These are phyloP conservation scores for Pythium phragmitis DNA, from an alignment of 352 stramenopile genomes.

Conservation along the genomic window DNA sequence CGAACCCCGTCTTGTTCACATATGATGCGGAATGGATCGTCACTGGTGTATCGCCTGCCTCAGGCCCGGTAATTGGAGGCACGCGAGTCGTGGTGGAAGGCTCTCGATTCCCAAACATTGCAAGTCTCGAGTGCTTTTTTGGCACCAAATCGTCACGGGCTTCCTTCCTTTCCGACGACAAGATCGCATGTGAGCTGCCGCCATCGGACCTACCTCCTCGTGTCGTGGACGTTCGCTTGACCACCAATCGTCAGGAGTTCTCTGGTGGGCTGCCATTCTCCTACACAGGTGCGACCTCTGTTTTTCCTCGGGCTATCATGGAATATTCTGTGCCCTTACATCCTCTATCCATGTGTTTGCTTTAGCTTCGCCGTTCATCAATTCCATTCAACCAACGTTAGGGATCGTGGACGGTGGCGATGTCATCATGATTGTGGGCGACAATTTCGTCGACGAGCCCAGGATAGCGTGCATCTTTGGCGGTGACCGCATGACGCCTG, in stretches of 20 bases:
- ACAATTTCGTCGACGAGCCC: constrained; percentile 20
- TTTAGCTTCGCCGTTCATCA: constrained; percentile 42
- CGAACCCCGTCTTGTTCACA: constrained; percentile 51
- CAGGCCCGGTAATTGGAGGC: constrained; percentile 35
- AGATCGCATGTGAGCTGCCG: constrained; percentile 13
- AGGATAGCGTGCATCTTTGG: constrained; percentile 11
- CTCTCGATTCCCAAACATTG: constrained; percentile 15
- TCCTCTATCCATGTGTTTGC: not conserved
- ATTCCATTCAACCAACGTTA: constrained; percentile 8
- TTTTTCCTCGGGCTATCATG: not conserved
- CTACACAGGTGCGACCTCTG: constrained; percentile 42
- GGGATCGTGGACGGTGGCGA: constrained; percentile 15
- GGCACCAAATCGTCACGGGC: constrained; percentile 5
- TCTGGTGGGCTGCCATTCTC: constrained; percentile 36
- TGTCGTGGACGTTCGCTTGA: constrained; percentile 42
- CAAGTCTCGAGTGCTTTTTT: constrained; percentile 26
- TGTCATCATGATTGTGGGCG: constrained; percentile 17
- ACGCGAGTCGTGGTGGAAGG: constrained; percentile 36
- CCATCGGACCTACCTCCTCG: not conserved
- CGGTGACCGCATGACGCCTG: not conserved
- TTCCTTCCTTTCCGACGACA: constrained; percentile 3
- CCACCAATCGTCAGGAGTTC: constrained; percentile 57
- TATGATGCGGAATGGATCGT: constrained; percentile 50
- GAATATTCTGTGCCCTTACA: not conserved
- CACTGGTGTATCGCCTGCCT: constrained; percentile 24